Base-by-base conservation (phyloP, 2,329 filamentous ascomycete species). In the Escovopsis sp. region DNA sequence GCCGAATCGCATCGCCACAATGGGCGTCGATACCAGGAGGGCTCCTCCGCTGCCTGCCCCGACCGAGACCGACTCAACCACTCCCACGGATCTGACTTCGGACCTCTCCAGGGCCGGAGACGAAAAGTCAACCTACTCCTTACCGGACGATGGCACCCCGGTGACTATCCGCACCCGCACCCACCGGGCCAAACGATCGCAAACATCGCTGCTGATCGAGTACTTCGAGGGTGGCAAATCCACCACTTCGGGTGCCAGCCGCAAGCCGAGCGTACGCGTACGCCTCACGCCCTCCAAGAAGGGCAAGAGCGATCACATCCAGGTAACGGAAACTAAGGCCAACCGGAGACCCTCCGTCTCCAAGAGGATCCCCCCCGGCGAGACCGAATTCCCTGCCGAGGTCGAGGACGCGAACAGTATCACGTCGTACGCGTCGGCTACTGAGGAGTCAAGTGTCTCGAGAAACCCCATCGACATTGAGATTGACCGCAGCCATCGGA, bases 161-260 rank as follows among this genome's bases (percentile, higher is more conserved):
- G 80, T 98, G 55, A 96, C 86, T 47, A 93, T 98, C 60, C 80
- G 82, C 58, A 94, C 89, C 37, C 76, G 74, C 46, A 71, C 75
- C 53, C 72, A 75, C 57, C 67, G 64, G 49, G 55, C 68, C 48
- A 73, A 67, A 56, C 65, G 75, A 53, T 94, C 85, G 38, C 87
- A 94, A 66, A 94, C 88, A 33, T 93, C 85, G 44, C 71, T 95
- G 51, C 70, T 95, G 54, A 95, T 95, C 55, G 88, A 95, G 65
- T 94, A 94, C 63, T 95, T 93, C 56, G 88, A 94, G 64, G 84
- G 79, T 51, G 77, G 80, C 48, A 88, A 85, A 43, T 63, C 70
- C 44, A 67, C 69, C 49, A 59, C 64, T 36, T 66, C 73, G 44
- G 70, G 69, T 53, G 69, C 69, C 52, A 73, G 77, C 52, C 80